Base-by-base conservation (phyloP, 371 early-diverging fungal genomes). In the Pancytospora philotis region DNA sequence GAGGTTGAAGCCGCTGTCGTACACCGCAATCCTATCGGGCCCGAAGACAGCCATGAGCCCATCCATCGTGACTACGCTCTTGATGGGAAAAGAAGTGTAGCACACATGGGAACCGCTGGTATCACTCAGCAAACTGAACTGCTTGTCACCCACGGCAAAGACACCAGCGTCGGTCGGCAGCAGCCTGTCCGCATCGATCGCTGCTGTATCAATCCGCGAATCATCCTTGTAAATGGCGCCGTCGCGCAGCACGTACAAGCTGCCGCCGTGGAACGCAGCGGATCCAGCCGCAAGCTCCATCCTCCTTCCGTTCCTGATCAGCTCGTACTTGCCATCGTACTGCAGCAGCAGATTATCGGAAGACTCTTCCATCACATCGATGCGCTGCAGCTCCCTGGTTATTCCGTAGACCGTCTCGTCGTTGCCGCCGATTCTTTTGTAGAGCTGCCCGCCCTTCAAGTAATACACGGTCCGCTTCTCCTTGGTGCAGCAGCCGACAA, bases 1-100 rank as follows among this genome's bases (percentile, higher is more conserved):
- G 76, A 91, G 90, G 68, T 89, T 86, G 31, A 94, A 81, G 41
- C 86, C 81, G 77, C 89, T 88, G 73, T 84, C 86, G 1, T 89
- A 91, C 70, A 95, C 82, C 0, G 86, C 86, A 62, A 95, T 87
- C 13, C 88, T 86, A 28, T 75, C 74, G 0, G 85, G 74, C 59
- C 27, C 59, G 27, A 75, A 67, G 27, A 76, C 65, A 28, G 63
- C 61, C 27, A 68, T 66, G 28, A 35, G 51, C 13, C 61, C 56
- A 27, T 45, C 41, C 37, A 31, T 66, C 3, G 1, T 60, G 32
- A 41, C 34, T 19, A 65, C 48, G 25, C 36, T 27, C 28, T 30
- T 22, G 35, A 58, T 62, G 13, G 50, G 1, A 34, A 68, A 68
- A 41, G 45, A 41, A 41, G 45, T 41, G 13, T 13, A 16, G 22